These are phyloP conservation scores for Pholiota microspora DNA, from an alignment of 768 basidiomycete species.

Conservation along the genomic window DNA sequence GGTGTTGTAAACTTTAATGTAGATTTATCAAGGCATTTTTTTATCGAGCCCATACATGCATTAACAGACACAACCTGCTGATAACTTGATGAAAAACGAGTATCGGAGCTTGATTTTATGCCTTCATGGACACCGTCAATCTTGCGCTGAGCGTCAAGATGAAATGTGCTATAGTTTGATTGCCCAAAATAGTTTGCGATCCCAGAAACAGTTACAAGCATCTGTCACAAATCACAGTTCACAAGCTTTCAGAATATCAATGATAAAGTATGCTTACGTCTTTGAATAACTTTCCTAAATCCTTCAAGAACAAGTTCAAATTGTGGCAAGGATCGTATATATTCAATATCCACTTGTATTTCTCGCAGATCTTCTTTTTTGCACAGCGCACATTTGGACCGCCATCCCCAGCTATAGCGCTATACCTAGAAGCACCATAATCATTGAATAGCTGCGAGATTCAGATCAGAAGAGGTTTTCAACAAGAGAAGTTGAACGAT, in stretches of 20 bases:
- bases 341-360: slow-evolving; percentile 25
- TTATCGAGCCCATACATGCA: slow-evolving; percentile 21
- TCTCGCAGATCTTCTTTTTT: slow-evolving; percentile 12
- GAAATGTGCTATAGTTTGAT: slow-evolving; percentile 25
- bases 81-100: slow-evolving; percentile 25
- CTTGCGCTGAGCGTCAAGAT: slow-evolving; percentile 18
- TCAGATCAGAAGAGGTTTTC: not conserved
- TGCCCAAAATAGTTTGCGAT: slow-evolving; percentile 27
- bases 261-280: slow-evolving; percentile 16
- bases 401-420: slow-evolving; percentile 24
- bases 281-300: slow-evolving; percentile 28
- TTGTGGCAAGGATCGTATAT: slow-evolving; percentile 29
- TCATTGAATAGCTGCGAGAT: slow-evolving; percentile 14
- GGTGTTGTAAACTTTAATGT: slow-evolving; percentile 22
- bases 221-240: too few species aligned
- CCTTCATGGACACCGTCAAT: slow-evolving; percentile 17
- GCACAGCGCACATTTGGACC: slow-evolving; percentile 24
- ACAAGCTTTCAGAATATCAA: too few species aligned
- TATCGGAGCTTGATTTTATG: slow-evolving; percentile 23
- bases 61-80: slow-evolving; percentile 20
- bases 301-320: slow-evolving; percentile 27
- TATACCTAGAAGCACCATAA: slow-evolving; percentile 14
- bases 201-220: slow-evolving; percentile 18
- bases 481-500: not conserved
- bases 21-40: slow-evolving; percentile 10